A percentile compares a stretch with the other conserved stretches of the same genome.
phyloP scores from a whole-genome alignment of 257 asterid species.

The Paraleonurus japonicus region DNA sequence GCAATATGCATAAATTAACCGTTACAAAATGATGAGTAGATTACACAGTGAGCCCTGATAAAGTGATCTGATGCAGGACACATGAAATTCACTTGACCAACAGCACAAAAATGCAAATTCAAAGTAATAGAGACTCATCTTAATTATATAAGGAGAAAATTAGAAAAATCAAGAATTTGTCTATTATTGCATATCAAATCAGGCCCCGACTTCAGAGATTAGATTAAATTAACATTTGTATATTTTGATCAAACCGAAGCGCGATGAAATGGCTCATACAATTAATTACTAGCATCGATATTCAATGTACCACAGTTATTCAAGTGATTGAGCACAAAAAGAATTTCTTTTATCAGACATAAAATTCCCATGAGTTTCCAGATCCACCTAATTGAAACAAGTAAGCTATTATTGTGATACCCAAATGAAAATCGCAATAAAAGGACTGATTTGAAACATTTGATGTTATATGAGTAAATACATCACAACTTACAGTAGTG shows the following conservation, averaged over 20 bases:
- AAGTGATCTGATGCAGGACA: not conserved
- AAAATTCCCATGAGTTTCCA: constrained; percentile 1
- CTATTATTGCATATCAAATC: not conserved
- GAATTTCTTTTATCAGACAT: not conserved
- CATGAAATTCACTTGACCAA: not conserved
- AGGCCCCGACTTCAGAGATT: not conserved
- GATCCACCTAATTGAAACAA: constrained; percentile 10
- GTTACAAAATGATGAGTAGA: not conserved
- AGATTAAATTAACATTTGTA: not conserved
- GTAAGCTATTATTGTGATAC: not conserved
- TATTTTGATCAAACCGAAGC: not conserved
- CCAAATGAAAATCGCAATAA: not conserved
- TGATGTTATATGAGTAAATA: constrained; percentile 7
- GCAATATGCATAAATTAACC: not conserved
- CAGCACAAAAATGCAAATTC: not conserved
- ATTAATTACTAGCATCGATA: not conserved
- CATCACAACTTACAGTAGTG: constrained; percentile 59
- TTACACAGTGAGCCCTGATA: not conserved
- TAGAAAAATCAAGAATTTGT: constrained; percentile 9
- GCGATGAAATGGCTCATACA: not conserved
- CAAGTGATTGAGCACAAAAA: not conserved
- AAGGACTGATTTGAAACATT: not conserved
- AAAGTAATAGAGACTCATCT: not conserved
- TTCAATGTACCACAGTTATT: not conserved
- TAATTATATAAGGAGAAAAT: constrained; percentile 5